Evolutionary conservation across 2,329 filamentous ascomycete genomes (phyloP).

Genomic region (Pseudomassariella vexata): DNA sequence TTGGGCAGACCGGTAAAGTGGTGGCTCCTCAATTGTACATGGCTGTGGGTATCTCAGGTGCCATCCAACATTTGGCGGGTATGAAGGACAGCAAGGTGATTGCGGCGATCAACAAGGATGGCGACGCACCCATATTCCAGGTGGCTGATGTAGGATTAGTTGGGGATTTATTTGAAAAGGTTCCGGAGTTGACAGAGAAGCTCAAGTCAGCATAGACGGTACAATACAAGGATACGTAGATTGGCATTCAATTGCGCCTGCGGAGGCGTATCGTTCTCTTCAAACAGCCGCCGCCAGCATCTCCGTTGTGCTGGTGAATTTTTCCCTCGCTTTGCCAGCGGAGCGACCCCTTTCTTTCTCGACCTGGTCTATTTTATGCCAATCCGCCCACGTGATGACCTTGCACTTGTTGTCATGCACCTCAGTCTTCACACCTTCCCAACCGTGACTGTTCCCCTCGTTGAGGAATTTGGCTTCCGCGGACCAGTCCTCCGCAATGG

Average conservation of each 20-base stretch:
- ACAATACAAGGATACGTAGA: constrained; percentile 7
- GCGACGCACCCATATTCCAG: constrained; percentile 96
- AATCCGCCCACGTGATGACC: constrained; percentile 76
- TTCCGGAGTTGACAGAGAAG: constrained; percentile 95
- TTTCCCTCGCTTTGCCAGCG: constrained; percentile 73
- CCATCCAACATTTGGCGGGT: constrained; percentile 95
- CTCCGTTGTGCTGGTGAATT: constrained; percentile 50
- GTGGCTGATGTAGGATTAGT: constrained; percentile 94
- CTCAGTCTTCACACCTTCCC: constrained; percentile 68
- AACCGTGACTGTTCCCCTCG: constrained; percentile 44
- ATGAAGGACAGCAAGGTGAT: constrained; percentile 99
- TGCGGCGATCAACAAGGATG: constrained; percentile 96
- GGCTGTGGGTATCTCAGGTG: constrained; percentile 91
- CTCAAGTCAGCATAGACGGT: constrained; percentile 53
- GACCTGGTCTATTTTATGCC: constrained; percentile 73
- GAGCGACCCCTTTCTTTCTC: constrained; percentile 63
- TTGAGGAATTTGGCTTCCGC: constrained; percentile 34
- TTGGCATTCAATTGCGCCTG: neutral
- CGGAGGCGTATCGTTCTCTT: constrained; percentile 10
- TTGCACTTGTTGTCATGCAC: constrained; percentile 48
- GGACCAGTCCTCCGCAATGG: constrained; percentile 73
- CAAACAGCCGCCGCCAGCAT: constrained; percentile 50
- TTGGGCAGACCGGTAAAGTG: constrained; percentile 98
- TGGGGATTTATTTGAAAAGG: constrained; percentile 90
- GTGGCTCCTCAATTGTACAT: constrained; percentile 94